phyloP scores from a whole-genome alignment of 345 rosid species.

The Gynandropsis gynandra region DNA sequence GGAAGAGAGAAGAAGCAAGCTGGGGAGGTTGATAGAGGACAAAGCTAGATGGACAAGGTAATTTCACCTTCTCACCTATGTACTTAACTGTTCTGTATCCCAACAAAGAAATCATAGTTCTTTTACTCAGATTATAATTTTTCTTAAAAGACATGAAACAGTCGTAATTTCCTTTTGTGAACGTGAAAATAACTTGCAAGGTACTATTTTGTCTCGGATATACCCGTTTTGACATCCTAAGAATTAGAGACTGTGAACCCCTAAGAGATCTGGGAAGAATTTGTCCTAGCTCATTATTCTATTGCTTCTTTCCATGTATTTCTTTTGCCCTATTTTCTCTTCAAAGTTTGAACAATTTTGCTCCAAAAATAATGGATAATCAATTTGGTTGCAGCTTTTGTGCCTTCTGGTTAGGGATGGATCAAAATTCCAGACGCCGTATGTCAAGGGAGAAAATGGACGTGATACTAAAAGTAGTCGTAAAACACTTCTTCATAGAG shows the following conservation, averaged over 20 bases:
- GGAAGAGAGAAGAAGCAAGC: slow-evolving; percentile 69
- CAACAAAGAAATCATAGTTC: slow-evolving; percentile 1
- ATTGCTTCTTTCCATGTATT: background rate
- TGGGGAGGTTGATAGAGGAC: slow-evolving; percentile 66
- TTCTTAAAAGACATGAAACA: too few species aligned
- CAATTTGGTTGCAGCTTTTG: slow-evolving; percentile 51
- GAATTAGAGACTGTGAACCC: too few species aligned
- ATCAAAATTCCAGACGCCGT: slow-evolving; percentile 51
- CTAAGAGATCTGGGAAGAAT: background rate
- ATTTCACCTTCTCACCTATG: background rate
- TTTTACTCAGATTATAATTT: too few species aligned
- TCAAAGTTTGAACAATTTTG: slow-evolving; percentile 9
- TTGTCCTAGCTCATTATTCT: background rate
- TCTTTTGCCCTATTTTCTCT: background rate
- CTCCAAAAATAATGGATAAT: slow-evolving; percentile 12
- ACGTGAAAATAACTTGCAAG: too few species aligned
- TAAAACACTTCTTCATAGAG: slow-evolving; percentile 81
- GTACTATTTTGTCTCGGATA: background rate
- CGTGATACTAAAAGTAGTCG: slow-evolving; percentile 70
- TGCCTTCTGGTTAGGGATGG: slow-evolving; percentile 79
- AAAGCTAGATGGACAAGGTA: slow-evolving; percentile 89
- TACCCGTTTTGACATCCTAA: background rate
- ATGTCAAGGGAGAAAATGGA: slow-evolving; percentile 86
- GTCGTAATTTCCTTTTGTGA: too few species aligned
- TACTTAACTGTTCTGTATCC: slow-evolving; percentile 10